Evolutionary conservation across 495 filamentous ascomycete species (phyloP).

Genomic region (Neurospora sp.): DNA sequence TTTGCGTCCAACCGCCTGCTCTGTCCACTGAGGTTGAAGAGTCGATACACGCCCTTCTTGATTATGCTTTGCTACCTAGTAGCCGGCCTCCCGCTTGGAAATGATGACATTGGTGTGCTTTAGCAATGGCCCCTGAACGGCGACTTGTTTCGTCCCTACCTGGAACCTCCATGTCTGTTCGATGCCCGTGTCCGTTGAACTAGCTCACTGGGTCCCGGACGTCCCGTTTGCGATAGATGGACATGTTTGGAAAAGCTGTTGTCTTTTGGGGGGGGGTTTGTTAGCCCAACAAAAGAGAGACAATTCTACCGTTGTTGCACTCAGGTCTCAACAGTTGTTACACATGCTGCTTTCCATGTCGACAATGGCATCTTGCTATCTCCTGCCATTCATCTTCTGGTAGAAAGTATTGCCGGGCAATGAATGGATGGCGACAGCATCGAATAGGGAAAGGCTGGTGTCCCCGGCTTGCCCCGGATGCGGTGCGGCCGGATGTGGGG

Average conservation of each 20-base stretch:
- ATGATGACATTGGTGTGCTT: neutral
- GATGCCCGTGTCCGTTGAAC: neutral
- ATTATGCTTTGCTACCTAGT: too few relatives aligned
- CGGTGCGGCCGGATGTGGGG: neutral
- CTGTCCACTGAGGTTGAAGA: neutral
- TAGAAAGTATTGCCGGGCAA: neutral
- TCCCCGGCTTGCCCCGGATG: neutral
- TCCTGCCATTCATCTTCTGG: neutral
- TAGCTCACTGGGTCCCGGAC: neutral
- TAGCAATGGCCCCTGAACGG: neutral
- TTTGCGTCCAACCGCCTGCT: neutral
- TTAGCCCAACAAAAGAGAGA: neutral
- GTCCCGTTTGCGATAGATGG: neutral
- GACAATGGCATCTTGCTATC: neutral
- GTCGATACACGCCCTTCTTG: neutral
- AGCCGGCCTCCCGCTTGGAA: neutral
- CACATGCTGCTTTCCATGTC: neutral
- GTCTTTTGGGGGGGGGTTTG: neutral
- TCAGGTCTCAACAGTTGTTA: neutral
- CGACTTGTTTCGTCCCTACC: neutral
- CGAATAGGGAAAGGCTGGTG: neutral
- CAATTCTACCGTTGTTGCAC: neutral
- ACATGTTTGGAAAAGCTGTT: neutral
- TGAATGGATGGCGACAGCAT: neutral
- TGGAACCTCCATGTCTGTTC: neutral